Conservation (phyloP, 2,329 filamentous ascomycete species). For the Pseudogymnoascus sp. region DNA sequence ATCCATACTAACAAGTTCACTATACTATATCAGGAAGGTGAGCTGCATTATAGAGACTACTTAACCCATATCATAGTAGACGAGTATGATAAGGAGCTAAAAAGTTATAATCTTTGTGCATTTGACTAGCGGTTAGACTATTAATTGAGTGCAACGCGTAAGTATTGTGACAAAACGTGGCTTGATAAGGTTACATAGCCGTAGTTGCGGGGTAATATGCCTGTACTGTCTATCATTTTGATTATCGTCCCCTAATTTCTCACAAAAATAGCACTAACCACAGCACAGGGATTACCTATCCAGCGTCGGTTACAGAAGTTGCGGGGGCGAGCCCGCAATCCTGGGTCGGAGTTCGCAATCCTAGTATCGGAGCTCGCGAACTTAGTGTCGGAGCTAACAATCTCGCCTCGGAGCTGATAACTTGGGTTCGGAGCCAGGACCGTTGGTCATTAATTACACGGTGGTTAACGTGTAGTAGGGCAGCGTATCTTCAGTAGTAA, state of each 20-base stretch:
- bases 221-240: too few species aligned
- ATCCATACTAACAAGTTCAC: not conserved
- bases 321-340: not conserved
- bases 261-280: not conserved
- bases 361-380: not conserved
- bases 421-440: not conserved
- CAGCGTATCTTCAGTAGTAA: too few species aligned
- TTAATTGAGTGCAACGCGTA: too few species aligned
- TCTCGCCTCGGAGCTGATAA: not conserved
- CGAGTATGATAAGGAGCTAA: not conserved
- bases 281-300: not conserved
- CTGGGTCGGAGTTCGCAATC: not conserved
- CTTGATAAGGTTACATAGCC: too few species aligned
- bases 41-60: not conserved
- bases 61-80: not conserved
- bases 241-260: too few species aligned
- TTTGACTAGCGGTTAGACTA: not conserved
- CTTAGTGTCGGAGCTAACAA: not conserved
- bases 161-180: too few species aligned
- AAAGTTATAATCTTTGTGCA: not conserved
- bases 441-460: too few species aligned
- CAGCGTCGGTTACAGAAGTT: not conserved
- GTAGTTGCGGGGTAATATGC: not conserved
- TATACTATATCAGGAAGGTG: not conserved
- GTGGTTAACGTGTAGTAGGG: too few species aligned